A percentile compares a stretch with the other conserved stretches of the same genome.
phyloP scores from a whole-genome alignment of 345 rosid species.

The Hypericum androsaemum region DNA sequence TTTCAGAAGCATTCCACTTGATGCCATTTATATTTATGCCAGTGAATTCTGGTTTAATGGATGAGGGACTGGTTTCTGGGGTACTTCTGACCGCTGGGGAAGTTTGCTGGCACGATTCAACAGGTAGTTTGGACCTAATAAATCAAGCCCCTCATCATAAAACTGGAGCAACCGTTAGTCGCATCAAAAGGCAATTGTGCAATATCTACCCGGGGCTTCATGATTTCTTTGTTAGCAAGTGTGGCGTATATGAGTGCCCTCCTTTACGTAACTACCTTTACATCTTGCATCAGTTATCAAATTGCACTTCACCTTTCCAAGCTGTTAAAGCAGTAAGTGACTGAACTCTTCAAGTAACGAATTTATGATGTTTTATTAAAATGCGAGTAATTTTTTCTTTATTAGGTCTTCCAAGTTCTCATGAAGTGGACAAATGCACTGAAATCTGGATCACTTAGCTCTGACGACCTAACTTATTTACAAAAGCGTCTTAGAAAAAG shows the following conservation, averaged over 20 bases:
- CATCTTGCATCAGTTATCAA: slow-evolving; percentile 54
- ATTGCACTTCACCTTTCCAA: slow-evolving; percentile 54
- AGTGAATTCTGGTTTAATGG: slow-evolving; percentile 28
- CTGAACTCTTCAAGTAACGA: slow-evolving; percentile 7
- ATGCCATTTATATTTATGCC: slow-evolving; percentile 71
- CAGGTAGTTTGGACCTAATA: slow-evolving; percentile 48
- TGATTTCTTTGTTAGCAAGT: slow-evolving; percentile 68
- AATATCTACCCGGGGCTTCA: slow-evolving; percentile 69
- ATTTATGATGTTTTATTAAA: slow-evolving; percentile 9
- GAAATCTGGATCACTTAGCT: slow-evolving; percentile 42
- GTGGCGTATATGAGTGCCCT: slow-evolving; percentile 68
- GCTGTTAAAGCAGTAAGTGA: slow-evolving; percentile 64
- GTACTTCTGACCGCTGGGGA: slow-evolving; percentile 52
- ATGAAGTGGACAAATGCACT: slow-evolving; percentile 65
- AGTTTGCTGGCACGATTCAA: slow-evolving; percentile 76
- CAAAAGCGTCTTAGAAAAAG: slow-evolving; percentile 49
- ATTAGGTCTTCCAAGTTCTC: slow-evolving; percentile 76
- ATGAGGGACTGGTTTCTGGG: slow-evolving; percentile 45
- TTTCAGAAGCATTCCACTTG: slow-evolving; percentile 39
- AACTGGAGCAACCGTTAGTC: slow-evolving; percentile 21
- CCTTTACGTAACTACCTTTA: slow-evolving; percentile 45
- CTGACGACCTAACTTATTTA: slow-evolving; percentile 43
- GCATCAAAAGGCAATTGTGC: slow-evolving; percentile 47
- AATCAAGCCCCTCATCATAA: slow-evolving; percentile 29
- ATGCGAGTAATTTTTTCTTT: slow-evolving; percentile 13